These are phyloP conservation scores for Fagus sylvatica DNA, from an alignment of 306 rosid genomes.

Conservation along the genomic window DNA sequence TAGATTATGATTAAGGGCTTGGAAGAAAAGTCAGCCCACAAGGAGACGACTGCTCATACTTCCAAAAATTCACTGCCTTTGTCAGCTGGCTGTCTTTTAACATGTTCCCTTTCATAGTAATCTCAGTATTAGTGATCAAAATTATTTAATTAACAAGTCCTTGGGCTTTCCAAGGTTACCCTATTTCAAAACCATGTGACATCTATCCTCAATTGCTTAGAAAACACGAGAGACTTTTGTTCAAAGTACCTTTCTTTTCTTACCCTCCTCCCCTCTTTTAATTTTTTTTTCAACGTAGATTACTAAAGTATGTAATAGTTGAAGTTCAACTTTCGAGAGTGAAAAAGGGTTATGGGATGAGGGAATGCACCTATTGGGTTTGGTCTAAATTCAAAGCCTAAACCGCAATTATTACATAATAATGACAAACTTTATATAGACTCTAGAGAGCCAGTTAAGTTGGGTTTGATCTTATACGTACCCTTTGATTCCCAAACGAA, in stretches of 20 bases:
- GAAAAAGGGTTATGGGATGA: no score
- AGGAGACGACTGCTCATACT: slow-evolving; percentile 74
- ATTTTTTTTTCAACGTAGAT: background rate
- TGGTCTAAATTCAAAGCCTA: no score
- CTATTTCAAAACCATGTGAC: slow-evolving; percentile 29
- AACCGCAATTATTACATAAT: no score
- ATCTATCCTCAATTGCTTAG: slow-evolving; percentile 2
- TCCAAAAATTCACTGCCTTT: slow-evolving; percentile 95
- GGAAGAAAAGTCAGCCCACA: slow-evolving; percentile 91
- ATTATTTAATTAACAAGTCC: background rate
- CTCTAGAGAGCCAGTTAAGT: no score
- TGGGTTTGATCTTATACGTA: no score
- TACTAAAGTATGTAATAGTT: no score
- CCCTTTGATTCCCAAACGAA: no score
- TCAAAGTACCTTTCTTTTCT: no score
- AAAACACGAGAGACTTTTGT: background rate
- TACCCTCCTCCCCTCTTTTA: no score
- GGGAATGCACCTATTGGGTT: no score
- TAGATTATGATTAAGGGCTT: slow-evolving; percentile 82
- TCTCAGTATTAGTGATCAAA: slow-evolving; percentile 7
- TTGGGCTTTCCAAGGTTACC: slow-evolving; percentile 17
- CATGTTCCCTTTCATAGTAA: slow-evolving; percentile 14
- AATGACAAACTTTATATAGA: no score
- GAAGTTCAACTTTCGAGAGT: no score
- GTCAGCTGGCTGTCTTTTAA: slow-evolving; percentile 64